Conservation (phyloP, 2,329 filamentous ascomycete genomes). For the Epichloe gansuensis region DNA sequence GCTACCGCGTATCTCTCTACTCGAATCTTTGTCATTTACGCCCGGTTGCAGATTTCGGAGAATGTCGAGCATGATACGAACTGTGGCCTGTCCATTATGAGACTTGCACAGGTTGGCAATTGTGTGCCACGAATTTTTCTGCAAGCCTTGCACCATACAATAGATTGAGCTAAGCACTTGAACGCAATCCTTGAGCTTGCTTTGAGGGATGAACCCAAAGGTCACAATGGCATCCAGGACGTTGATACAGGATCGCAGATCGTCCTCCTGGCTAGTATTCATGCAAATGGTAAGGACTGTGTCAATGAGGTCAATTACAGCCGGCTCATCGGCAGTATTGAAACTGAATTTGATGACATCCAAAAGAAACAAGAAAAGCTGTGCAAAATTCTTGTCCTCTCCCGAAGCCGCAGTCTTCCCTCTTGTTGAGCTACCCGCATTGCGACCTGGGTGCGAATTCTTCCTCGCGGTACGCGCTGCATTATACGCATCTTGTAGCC, state of each 20-base stretch:
- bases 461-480: constrained; percentile 39
- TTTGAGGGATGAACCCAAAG: constrained; percentile 54
- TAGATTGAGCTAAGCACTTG: constrained; percentile 62
- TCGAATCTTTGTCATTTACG: constrained; percentile 36
- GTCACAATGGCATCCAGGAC: constrained; percentile 60
- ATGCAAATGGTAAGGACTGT: constrained; percentile 54
- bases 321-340: constrained; percentile 50
- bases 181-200: constrained; percentile 51
- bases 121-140: constrained; percentile 56
- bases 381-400: constrained; percentile 49
- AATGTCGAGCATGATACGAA: constrained; percentile 52
- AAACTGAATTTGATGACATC: constrained; percentile 67
- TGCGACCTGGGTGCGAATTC: constrained; percentile 24
- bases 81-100: constrained; percentile 57
- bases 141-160: constrained; percentile 46
- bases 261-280: constrained; percentile 49
- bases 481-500: constrained; percentile 45
- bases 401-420: constrained; percentile 24
- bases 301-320: constrained; percentile 48
- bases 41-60: constrained; percentile 36
- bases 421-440: constrained; percentile 25
- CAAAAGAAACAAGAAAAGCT: constrained; percentile 51
- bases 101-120: constrained; percentile 59
- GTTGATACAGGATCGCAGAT: constrained; percentile 53
- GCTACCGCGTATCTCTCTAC: constrained; percentile 47